Evolutionary conservation across 2,329 filamentous ascomycete species (phyloP), one percentile per base, ranked within the genome.

Genomic region (Leptographium lundbergii): DNA sequence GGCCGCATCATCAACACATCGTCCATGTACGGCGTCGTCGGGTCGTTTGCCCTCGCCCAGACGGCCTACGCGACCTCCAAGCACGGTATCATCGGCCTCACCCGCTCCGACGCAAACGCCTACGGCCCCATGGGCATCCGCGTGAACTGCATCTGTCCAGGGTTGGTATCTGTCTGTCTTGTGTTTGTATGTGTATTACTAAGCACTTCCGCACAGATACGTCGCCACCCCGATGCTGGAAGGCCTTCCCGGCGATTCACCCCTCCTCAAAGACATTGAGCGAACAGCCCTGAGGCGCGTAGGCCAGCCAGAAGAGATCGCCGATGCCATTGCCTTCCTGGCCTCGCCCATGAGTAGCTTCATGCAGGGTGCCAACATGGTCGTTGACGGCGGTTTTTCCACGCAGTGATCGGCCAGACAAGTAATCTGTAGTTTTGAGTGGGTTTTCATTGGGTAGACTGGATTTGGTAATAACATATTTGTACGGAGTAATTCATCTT

Each of bases 81-180:
- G 67, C 79, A 81, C 65, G 60, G 66, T 34, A 74, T 81, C 6
- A 64, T 81, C 56, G 78, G 78, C 0, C 69, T 85, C 53, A 81
- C 78, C 10, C 77, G 73, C 65, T 74, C 74, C 2, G 80, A 84
- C 62, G 81, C 77, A 1, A 74, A 76, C 55, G 72, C 73, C 1
- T 84, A 83, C 68, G 77, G 75, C 0, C 65, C 71, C 4, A 65
- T 72, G 55, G 75, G 74, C 4, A 81, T 84, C 59, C 76, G 80
- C 55, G 79, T 85, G 67, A 85, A 85, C 64, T 80, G 79, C 3
- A 76, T 84, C n/a, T 82, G 81, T 59, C 81, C 81, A 0, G 78
- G 76, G 57, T 73, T 65, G 56, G 69, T 67, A 6, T 27, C 32
- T 42, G 24, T 51, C 6, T 39, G 19, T 56, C 6, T 50, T 39